These are phyloP conservation scores for Stagonosporopsis chrysanthemi DNA, from an alignment of 2,329 filamentous ascomycete genomes.

Conservation along the genomic window DNA sequence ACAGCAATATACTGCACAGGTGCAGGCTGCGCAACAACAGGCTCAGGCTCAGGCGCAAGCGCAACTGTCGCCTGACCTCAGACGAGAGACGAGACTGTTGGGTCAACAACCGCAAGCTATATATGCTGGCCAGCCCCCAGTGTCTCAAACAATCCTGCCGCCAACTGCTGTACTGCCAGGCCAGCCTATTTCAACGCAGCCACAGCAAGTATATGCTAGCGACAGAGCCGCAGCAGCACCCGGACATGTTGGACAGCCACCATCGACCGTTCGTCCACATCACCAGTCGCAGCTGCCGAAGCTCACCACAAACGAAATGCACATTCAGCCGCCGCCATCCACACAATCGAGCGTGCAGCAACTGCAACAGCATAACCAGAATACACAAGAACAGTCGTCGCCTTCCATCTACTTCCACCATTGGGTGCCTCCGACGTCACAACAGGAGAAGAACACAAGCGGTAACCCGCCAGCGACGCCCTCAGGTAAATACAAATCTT, in stretches of 20 bases:
- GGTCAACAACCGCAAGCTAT: conserved; percentile 46
- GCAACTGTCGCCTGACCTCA: conserved; percentile 51
- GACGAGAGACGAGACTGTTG: conserved; percentile 54
- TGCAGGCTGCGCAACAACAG: conserved; percentile 55
- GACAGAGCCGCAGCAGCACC: conserved; percentile 42
- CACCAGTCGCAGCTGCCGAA: conserved; percentile 58
- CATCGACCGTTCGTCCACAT: conserved; percentile 55
- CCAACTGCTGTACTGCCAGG: conserved; percentile 47
- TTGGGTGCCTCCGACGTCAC: conserved; percentile 81
- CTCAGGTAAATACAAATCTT: conserved; percentile 66
- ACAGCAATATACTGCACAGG: conserved; percentile 58
- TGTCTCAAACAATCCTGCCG: conserved; percentile 42
- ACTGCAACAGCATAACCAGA: conserved; percentile 53
- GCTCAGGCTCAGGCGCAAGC: conserved; percentile 44
- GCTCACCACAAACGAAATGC: conserved; percentile 62
- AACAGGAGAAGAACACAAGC: conserved; percentile 62
- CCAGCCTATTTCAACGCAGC: conserved; percentile 48
- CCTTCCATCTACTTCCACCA: conserved; percentile 89
- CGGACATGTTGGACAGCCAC: conserved; percentile 43
- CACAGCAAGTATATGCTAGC: conserved; percentile 43
- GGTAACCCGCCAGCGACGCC: conserved; percentile 75
- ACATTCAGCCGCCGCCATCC: conserved; percentile 56
- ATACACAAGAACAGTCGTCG: conserved; percentile 67
- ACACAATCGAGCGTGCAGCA: conserved; percentile 52
- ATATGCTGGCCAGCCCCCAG: conserved; percentile 43